Evolutionary conservation across 306 rosid species (phyloP), one percentile per base, ranked within the genome.

Genomic region (Malus orientalis): DNA sequence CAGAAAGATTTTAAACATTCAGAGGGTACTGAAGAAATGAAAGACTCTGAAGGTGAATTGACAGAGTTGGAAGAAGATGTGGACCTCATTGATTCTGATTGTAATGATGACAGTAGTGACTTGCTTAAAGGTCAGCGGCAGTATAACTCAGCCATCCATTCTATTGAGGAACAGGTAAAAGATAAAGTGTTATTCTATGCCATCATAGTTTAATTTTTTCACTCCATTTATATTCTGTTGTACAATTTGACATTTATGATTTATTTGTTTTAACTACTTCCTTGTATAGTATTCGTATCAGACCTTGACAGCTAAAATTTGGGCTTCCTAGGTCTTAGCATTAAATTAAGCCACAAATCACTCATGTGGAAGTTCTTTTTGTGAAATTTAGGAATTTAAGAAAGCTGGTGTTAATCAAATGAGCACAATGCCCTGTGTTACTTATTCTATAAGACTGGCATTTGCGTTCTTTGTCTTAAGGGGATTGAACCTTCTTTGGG

Each of bases 61-160:
- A 88, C 89, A 0, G 96, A 92, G 79, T 88, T 87, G 73, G 97
- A 96, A 67, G 98, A 95, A 67, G 93, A 95, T 85, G 42, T 81
- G 58, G 99, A 96, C 63, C 59, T 71, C 77, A 76, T 74, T 60
- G 99, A 89, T 84, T 88, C 94, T 84, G 97, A 91, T 83, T 86
- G 72, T 25, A 96, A 87, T 81, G 91, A 83, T 79, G 97, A 89
- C 59, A 69, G 88, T 66, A 84, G 86, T 75, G 99, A 96, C 89
- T 91, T 96, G 83, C 99, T 92, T 82, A 97, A 92, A 85, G 99
- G 99, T 76, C 99, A 96, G 87, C 81, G 99, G 74, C 98, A 96
- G 75, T 96, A 96, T 87, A 86, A 96, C 87, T 96, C 97, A 51
- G 99, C 97, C 83, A 89, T 96, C 79, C 99, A 96, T 84, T 82